Percentiles rank a stretch among this genome's conserved stretches.
Conservation (phyloP, 306 rosid species). For the Ormosia emarginata region DNA sequence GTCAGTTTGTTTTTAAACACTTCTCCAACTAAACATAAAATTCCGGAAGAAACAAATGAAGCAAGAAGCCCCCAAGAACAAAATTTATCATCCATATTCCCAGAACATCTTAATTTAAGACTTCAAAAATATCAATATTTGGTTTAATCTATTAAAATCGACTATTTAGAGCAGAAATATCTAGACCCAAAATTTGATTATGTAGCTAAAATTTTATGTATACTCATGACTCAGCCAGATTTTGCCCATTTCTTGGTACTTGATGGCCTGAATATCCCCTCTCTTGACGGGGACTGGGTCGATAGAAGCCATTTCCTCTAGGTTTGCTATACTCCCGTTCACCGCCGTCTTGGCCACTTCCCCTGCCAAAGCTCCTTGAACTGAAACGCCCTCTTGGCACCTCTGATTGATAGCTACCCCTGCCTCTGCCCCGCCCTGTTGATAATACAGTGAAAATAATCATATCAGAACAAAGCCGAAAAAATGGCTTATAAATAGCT, state of each 20-base stretch:
- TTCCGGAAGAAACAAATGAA: slow-evolving; percentile 20
- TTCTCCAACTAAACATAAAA: slow-evolving; percentile 27
- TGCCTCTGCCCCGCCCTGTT: slow-evolving; percentile 94
- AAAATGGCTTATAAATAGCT: background rate
- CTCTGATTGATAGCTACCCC: slow-evolving; percentile 70
- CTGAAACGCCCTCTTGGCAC: slow-evolving; percentile 63
- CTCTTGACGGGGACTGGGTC: slow-evolving; percentile 61
- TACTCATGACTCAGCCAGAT: slow-evolving; percentile 41
- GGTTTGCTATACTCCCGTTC: slow-evolving; percentile 64
- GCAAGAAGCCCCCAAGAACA: slow-evolving; percentile 23
- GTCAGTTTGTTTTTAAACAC: slow-evolving; percentile 31
- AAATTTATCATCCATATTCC: slow-evolving; percentile 37
- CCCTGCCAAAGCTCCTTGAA: slow-evolving; percentile 56
- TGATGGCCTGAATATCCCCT: slow-evolving; percentile 53
- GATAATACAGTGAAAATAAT: slow-evolving; percentile 21
- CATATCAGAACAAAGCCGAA: background rate
- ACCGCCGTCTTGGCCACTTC: slow-evolving; percentile 51
- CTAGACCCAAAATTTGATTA: slow-evolving; percentile 53
- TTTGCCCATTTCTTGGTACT: slow-evolving; percentile 54
- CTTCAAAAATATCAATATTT: slow-evolving; percentile 35
- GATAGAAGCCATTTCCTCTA: slow-evolving; percentile 76
- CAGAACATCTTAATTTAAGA: slow-evolving; percentile 28
- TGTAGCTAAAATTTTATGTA: slow-evolving; percentile 23
- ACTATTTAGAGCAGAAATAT: slow-evolving; percentile 36
- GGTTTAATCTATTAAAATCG: slow-evolving; percentile 29